Conservation (phyloP, 441 rosid genomes). For the Adansonia gregorii region DNA sequence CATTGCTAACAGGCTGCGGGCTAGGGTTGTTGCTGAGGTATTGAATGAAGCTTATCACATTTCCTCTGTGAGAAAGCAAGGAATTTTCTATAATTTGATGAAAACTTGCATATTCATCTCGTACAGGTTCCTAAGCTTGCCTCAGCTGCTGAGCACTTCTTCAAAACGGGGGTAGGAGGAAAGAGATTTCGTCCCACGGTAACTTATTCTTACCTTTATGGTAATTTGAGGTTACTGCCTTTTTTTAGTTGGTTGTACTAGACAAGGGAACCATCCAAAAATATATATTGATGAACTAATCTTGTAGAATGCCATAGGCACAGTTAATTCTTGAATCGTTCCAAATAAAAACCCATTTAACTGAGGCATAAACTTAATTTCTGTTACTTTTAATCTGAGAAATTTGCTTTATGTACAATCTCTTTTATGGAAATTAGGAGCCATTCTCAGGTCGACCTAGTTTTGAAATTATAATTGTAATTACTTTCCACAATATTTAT, state of each 20-base stretch:
- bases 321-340: background rate
- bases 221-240: background rate
- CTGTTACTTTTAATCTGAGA: background rate
- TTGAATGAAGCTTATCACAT: constrained; percentile 8
- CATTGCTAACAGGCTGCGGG: constrained; percentile 69
- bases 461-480: background rate
- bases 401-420: background rate
- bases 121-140: constrained; percentile 93
- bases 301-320: background rate
- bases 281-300: background rate
- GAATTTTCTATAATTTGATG: constrained; percentile 11
- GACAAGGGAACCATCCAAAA: background rate
- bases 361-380: background rate
- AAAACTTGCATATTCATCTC: constrained; percentile 25
- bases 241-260: background rate
- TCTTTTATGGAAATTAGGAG: constrained; percentile 1
- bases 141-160: constrained; percentile 95
- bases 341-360: background rate
- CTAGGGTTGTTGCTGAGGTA: constrained; percentile 93
- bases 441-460: background rate
- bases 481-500: background rate
- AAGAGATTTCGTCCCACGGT: constrained; percentile 61
- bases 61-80: background rate
- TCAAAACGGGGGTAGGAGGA: constrained; percentile 87
- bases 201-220: constrained; percentile 20